These are phyloP conservation scores for Massospora cicadina DNA, from an alignment of 371 early-diverging fungal genomes.

Conservation along the genomic window DNA sequence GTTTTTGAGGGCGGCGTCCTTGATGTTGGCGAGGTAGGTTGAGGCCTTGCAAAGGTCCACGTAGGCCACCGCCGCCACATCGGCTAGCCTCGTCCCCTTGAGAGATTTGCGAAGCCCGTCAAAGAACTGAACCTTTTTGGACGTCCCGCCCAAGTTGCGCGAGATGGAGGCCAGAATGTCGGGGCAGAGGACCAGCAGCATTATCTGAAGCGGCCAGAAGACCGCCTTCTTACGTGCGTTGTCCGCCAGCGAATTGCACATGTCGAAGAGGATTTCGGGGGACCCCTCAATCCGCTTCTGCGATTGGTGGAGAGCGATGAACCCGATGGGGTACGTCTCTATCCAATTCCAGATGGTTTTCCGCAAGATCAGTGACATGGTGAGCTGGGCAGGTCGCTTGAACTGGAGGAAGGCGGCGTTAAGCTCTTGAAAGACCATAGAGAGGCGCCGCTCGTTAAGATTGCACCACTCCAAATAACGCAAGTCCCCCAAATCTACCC, in stretches of 20 bases:
- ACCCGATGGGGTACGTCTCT: slow-evolving; percentile 58
- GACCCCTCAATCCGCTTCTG: slow-evolving; percentile 59
- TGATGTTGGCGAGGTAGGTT: slow-evolving; percentile 43
- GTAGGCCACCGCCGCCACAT: slow-evolving; percentile 54
- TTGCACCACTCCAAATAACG: slow-evolving; percentile 58
- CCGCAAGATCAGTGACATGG: slow-evolving; percentile 45
- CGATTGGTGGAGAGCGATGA: slow-evolving; percentile 42
- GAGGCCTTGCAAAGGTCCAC: slow-evolving; percentile 66
- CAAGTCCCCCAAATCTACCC: slow-evolving; percentile 55
- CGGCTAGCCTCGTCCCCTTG: slow-evolving; percentile 37
- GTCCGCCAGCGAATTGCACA: slow-evolving; percentile 48
- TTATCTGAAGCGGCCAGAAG: slow-evolving; percentile 70
- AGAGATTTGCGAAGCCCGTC: slow-evolving; percentile 42
- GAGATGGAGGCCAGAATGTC: slow-evolving; percentile 40
- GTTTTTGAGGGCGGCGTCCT: slow-evolving; percentile 38
- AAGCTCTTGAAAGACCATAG: slow-evolving; percentile 29
- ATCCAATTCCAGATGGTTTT: slow-evolving; percentile 82
- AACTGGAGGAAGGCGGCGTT: slow-evolving; percentile 31
- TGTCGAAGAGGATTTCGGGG: slow-evolving; percentile 59
- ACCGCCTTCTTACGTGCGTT: slow-evolving; percentile 40
- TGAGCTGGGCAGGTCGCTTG: slow-evolving; percentile 44
- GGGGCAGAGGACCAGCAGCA: slow-evolving; percentile 62
- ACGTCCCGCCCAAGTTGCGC: background rate
- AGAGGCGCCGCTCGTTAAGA: slow-evolving; percentile 45
- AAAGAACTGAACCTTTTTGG: slow-evolving; percentile 32